phyloP scores from a whole-genome alignment of 148 eudicot species.

The Rheum nobile region DNA sequence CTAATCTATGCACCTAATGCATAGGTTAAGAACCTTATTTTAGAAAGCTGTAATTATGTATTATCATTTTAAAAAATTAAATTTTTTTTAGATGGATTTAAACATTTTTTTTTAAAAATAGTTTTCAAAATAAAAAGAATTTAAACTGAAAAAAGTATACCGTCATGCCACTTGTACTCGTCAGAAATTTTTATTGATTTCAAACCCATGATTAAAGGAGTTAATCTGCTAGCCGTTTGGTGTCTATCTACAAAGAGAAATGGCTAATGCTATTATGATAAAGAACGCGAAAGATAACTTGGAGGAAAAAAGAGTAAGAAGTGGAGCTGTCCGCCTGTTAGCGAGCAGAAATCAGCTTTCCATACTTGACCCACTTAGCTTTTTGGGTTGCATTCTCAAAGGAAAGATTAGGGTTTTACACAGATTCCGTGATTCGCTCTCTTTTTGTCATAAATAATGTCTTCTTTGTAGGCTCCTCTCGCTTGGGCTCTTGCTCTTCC shows the following conservation, averaged over 20 bases:
- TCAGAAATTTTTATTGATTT: no score
- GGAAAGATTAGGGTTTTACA: constrained; percentile 6
- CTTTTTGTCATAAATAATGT: neutral
- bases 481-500: no score
- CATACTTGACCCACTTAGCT: constrained; percentile 3
- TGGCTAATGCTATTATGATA: neutral
- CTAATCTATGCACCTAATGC: no score
- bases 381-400: neutral
- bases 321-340: neutral
- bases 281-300: neutral
- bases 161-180: no score
- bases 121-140: no score
- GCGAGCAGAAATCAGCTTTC: constrained; percentile 7
- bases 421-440: constrained; percentile 1
- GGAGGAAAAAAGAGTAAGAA: neutral
- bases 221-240: constrained; percentile 6
- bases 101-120: no score
- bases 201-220: neutral
- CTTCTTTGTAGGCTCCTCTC: constrained; percentile 6
- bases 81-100: no score
- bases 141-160: neutral
- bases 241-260: neutral
- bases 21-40: no score
- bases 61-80: no score
- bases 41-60: no score